Evolutionary conservation across 176 grass and related monocot genomes (phyloP), one percentile per base, ranked within the genome.

Genomic region (Elaeis guineensis): DNA sequence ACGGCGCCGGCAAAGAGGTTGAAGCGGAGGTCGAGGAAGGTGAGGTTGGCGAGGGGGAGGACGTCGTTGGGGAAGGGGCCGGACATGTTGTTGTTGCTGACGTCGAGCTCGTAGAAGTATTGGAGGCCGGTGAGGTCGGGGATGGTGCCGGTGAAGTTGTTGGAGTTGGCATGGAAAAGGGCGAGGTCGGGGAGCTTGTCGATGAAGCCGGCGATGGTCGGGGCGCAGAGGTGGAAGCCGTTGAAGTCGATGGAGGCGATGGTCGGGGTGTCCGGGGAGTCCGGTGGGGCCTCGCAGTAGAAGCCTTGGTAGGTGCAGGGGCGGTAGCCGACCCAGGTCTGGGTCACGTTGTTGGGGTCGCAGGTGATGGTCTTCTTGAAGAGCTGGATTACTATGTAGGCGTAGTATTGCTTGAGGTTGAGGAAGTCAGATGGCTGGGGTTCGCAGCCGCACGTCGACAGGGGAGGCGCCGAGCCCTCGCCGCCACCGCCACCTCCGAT

Each of bases 191-290:
- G 72, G 23, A 97, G 72, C 21, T 5, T 0, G 76, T 39, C 15
- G 5, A 97, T n/a, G 69, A 97, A 97, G 21, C 50, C 69, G 16
- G 12, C 78, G 16, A 66, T 52, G 21, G 68, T 2, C 1, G 18
- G 18, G 6, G 86, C 29, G 17, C 4, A 4, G 25, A 95, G 51
- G 17, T 0, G 8, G 66, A 71, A 80, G 6, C 81, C 79, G 35
- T 97, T 97, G 84, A 97, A 92, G 84, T 97, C 93, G 58, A 89
- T 78, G 26, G 93, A 85, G 55, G 93, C 93, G 54, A 97, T 52
- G 21, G 87, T 65, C 32, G 50, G 1, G 18, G 44, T 18, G 58
- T 70, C 0, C 2, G 32, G 17, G 49, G 1, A 12, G 77, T 62
- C 4, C 35, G 87, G 87, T 18, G 86, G 87, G 4, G 2, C 4